phyloP scores from a whole-genome alignment of 2,329 filamentous ascomycete genomes.

The Alternaria infectoria region DNA sequence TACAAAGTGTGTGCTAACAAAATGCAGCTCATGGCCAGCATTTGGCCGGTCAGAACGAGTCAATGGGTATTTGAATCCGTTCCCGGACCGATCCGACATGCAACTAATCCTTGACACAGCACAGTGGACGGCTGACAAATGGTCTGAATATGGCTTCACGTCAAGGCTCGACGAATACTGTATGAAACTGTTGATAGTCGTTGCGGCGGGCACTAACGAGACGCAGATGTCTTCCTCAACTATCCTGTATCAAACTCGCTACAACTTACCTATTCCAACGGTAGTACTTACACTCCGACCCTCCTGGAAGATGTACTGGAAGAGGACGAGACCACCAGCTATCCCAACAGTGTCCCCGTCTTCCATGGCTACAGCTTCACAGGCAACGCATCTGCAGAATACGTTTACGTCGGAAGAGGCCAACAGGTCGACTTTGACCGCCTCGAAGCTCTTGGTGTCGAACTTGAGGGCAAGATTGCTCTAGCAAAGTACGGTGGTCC shows the following conservation, averaged over 20 bases:
- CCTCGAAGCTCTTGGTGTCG: conserved; percentile 49
- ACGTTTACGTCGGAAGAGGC: conserved; percentile 54
- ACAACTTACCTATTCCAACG: conserved; percentile 42
- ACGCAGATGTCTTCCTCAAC: conserved; percentile 44
- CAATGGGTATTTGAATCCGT: conserved; percentile 25
- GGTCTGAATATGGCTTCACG: conserved; percentile 44
- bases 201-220: background rate
- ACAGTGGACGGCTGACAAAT: conserved; percentile 49
- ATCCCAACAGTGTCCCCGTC: conserved; percentile 50
- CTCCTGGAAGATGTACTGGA: conserved; percentile 43
- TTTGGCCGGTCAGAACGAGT: conserved; percentile 42
- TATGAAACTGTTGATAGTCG: conserved; percentile 3
- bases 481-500: conserved; percentile 55
- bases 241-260: conserved; percentile 47
- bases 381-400: conserved; percentile 56
- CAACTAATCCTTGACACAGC: conserved; percentile 20
- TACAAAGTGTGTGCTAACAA: conserved; percentile 12
- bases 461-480: conserved; percentile 57
- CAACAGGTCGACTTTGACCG: conserved; percentile 56
- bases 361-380: conserved; percentile 58
- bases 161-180: conserved; percentile 48
- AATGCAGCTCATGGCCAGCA: conserved; percentile 40
- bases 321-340: conserved; percentile 46
- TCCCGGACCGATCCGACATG: background rate
- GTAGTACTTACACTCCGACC: conserved; percentile 38